phyloP scores from a whole-genome alignment of 306 rosid species.

The Prunus persica region Prunus_persica_NCBIv2 NC_034016.1:1050001-1050500 shows the following conservation, averaged over 20 bases:
- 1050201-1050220: constrained; percentile 2
- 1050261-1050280: neutral
- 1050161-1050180: too few relatives aligned
- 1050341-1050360: neutral
- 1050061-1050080: too few relatives aligned
- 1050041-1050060: too few relatives aligned
- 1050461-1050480: neutral
- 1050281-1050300: neutral
- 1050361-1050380: neutral
- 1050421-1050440: neutral
- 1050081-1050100: too few relatives aligned
- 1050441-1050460: neutral
- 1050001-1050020: too few relatives aligned
- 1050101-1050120: too few relatives aligned
- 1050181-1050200: neutral
- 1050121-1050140: too few relatives aligned
- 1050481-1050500: neutral
- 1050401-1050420: neutral
- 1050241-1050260: neutral
- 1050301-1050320: neutral
- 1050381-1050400: neutral
- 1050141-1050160: too few relatives aligned
- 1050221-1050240: neutral
- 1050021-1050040: too few relatives aligned
- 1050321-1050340: neutral